These are phyloP conservation scores for Articulospora tetracladia DNA, from an alignment of 495 filamentous ascomycete species.

Conservation along the genomic window DNA sequence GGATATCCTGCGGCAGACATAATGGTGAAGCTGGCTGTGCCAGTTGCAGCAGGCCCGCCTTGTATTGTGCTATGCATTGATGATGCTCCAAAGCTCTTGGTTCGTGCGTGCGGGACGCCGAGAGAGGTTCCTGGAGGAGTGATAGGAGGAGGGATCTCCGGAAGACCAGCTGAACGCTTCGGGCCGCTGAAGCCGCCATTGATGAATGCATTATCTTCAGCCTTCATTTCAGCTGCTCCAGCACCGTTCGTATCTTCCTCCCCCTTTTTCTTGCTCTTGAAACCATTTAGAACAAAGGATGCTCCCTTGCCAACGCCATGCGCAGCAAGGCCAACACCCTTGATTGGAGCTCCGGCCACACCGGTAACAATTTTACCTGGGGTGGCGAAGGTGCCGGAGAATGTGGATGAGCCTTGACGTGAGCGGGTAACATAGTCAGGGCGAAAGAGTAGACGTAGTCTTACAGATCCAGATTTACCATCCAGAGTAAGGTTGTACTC, in stretches of 20 bases:
- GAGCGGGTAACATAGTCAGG: constrained; percentile 86
- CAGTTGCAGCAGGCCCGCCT: constrained; percentile 49
- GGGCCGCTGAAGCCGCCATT: neutral
- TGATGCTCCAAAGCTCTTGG: constrained; percentile 61
- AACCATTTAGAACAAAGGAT: constrained; percentile 66
- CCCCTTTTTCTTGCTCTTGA: constrained; percentile 63
- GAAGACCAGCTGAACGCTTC: neutral
- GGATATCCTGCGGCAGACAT: constrained; percentile 78
- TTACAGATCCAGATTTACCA: constrained; percentile 82
- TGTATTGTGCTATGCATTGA: constrained; percentile 51
- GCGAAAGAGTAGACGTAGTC: constrained; percentile 87
- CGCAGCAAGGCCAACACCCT: constrained; percentile 70
- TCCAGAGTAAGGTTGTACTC: constrained; percentile 74
- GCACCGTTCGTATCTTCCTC: constrained; percentile 38
- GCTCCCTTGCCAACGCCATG: constrained; percentile 84
- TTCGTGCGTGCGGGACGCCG: constrained; percentile 54
- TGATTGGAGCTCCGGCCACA: constrained; percentile 80
- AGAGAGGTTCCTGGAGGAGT: constrained; percentile 38
- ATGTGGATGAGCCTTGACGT: constrained; percentile 87
- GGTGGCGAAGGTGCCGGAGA: constrained; percentile 84
- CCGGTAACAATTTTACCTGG: constrained; percentile 87
- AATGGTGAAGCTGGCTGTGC: constrained; percentile 77
- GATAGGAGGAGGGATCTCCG: constrained; percentile 5
- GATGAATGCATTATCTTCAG: constrained; percentile 16
- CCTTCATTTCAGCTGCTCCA: constrained; percentile 10